Evolutionary conservation across 257 asterid genomes (phyloP).

Genomic region (Ligustrum vulgare): DNA sequence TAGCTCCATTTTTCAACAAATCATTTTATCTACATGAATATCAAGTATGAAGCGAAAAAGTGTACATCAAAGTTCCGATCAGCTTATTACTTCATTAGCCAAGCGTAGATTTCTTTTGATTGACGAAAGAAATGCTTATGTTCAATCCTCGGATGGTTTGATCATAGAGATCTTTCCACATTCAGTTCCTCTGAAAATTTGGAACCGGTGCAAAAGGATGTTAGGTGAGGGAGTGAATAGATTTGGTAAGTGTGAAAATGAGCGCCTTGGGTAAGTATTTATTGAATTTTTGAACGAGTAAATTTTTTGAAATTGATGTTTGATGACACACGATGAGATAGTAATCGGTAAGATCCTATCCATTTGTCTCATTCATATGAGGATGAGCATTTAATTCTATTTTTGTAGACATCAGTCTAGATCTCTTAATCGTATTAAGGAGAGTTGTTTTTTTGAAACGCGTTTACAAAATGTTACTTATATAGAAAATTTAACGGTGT

Average conservation of each 20-base stretch:
- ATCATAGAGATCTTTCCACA: slow-evolving; percentile 4
- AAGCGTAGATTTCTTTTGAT: too few relatives aligned
- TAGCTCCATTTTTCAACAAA: too few relatives aligned
- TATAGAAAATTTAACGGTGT: background rate
- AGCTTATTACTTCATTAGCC: too few relatives aligned
- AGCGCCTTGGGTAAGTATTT: too few relatives aligned
- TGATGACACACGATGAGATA: too few relatives aligned
- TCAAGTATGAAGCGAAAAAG: too few relatives aligned
- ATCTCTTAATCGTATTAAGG: background rate
- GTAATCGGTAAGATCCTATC: background rate
- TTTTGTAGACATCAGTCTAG: background rate
- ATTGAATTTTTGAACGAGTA: too few relatives aligned
- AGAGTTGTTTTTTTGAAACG: background rate
- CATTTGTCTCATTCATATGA: background rate
- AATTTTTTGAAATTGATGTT: too few relatives aligned
- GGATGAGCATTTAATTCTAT: background rate
- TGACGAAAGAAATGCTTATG: too few relatives aligned
- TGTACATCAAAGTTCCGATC: too few relatives aligned
- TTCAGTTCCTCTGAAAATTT: slow-evolving; percentile 5
- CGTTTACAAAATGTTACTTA: background rate
- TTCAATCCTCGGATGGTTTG: background rate
- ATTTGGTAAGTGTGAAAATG: too few relatives aligned
- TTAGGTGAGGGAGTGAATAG: background rate
- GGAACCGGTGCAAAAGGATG: slow-evolving; percentile 1
- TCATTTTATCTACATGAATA: too few relatives aligned